Base-by-base conservation (phyloP, 1,139 yeast species). In the Sugiyamaella novakii region DNA sequence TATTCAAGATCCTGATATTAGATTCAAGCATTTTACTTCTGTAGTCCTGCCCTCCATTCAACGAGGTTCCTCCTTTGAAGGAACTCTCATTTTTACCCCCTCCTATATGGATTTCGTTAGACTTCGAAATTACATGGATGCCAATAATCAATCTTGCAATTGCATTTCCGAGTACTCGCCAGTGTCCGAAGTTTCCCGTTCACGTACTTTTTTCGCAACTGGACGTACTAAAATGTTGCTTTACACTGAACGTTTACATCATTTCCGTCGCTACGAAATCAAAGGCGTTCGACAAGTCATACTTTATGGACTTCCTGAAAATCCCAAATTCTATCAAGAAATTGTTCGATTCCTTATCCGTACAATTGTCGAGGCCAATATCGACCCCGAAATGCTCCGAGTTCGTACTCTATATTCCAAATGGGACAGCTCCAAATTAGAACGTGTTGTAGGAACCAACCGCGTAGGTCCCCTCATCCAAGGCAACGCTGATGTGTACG, bases 161-260 rank as follows among this genome's bases (percentile, higher is more conserved):
- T 79, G 80, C 52, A 60, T 81, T 40, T 94, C 89, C 62, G 99
- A 92, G 68, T 92, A 92, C 67, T 76, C 95, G 2, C 69, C 80
- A 2, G 86, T 80, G 57, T 75, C 86, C 11, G 84, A 85, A 51
- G 66, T 88, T 34, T 80, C 91, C 1, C 76, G 87, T 48, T 80
- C 83, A 14, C 77, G 98, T 59, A 78, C 87, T 5, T 71, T 76
- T 33, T 92, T 92, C 63, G 73, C 73, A 7, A 62, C 67, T 11
- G 89, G 92, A 0, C 77, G 82, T 50, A 75, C 79, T 36, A 86
- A 87, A 60, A 77, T 91, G 28, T 65, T 94, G 69, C 67, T 92
- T 15, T 89, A 89, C 68, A 87, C 97, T 0, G 98, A 92, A 61
- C 84, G 99, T 75, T 73, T 91, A 65, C 98, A 92, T 65, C 94